These are phyloP conservation scores for Xylariales sp. DNA, from an alignment of 2,329 filamentous ascomycete genomes.

Conservation along the genomic window DNA sequence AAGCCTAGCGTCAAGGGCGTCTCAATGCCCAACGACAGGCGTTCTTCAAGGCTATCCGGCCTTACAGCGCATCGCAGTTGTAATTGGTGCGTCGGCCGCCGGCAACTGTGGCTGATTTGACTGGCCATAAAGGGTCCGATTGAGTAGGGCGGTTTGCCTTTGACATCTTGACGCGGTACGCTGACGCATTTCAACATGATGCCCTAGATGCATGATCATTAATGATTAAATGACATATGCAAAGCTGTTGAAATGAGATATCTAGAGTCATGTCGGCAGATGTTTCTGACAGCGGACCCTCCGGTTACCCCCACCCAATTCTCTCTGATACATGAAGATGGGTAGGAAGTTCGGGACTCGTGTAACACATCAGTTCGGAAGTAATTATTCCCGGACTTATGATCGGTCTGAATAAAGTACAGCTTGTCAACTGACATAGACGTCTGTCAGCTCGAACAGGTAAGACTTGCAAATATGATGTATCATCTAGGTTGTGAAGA, in stretches of 20 bases:
- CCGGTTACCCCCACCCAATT: background rate
- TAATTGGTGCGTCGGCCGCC: slow-evolving; percentile 25
- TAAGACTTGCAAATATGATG: no score
- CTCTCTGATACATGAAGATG: background rate
- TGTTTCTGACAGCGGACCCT: background rate
- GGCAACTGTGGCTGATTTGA: slow-evolving; percentile 20
- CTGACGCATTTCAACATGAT: no score
- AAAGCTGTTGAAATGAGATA: slow-evolving; percentile 17
- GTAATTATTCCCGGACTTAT: no score
- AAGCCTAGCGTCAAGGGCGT: slow-evolving; percentile 38
- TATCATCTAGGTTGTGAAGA: no score
- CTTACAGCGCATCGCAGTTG: slow-evolving; percentile 10
- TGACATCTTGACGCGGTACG: no score
- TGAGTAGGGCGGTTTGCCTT: no score
- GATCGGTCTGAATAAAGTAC: background rate
- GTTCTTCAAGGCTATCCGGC: slow-evolving; percentile 31
- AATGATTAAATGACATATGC: background rate
- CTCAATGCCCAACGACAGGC: slow-evolving; percentile 45
- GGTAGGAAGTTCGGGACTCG: background rate
- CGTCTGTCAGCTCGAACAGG: no score
- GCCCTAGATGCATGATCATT: background rate
- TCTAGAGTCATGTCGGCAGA: slow-evolving; percentile 12
- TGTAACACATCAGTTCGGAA: background rate
- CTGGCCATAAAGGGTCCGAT: no score
- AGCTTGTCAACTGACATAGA: no score